These are phyloP conservation scores for Gardenia jasminoides DNA, from an alignment of 257 asterid genomes.

Conservation along the genomic window DNA sequence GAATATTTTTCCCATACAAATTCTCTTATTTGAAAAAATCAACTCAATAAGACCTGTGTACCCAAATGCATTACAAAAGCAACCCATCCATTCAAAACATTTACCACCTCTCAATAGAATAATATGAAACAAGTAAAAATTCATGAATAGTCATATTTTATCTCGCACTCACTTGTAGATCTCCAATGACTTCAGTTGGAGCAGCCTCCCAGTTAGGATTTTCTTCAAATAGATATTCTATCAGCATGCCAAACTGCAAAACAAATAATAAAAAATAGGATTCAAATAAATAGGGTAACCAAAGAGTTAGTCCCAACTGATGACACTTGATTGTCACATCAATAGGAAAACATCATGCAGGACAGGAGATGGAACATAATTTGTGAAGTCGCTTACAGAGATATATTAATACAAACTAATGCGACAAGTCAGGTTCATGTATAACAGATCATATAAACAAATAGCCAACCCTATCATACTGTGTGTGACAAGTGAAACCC, in stretches of 20 bases:
- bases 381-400: neutral
- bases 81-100: neutral
- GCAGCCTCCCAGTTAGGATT: conserved; percentile 62
- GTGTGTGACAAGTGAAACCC: neutral
- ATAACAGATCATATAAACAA: neutral
- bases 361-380: neutral
- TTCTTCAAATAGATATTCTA: conserved; percentile 71
- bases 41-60: neutral
- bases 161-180: conserved; percentile 65
- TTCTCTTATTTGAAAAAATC: neutral
- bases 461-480: neutral
- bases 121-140: neutral
- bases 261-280: conserved; percentile 25
- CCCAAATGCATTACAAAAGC: neutral
- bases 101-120: neutral
- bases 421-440: neutral
- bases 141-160: neutral
- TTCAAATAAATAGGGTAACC: conserved; percentile 5
- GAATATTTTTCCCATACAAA: neutral
- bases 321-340: neutral
- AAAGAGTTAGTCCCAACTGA: neutral
- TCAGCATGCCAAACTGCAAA: conserved; percentile 92
- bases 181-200: conserved; percentile 77
- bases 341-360: neutral
- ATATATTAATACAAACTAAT: neutral